Percentiles rank a stretch among this genome's conserved stretches.
These are phyloP conservation scores for Pythium apleroticum DNA, from an alignment of 352 stramenopile species.

Conservation along the genomic window DNA sequence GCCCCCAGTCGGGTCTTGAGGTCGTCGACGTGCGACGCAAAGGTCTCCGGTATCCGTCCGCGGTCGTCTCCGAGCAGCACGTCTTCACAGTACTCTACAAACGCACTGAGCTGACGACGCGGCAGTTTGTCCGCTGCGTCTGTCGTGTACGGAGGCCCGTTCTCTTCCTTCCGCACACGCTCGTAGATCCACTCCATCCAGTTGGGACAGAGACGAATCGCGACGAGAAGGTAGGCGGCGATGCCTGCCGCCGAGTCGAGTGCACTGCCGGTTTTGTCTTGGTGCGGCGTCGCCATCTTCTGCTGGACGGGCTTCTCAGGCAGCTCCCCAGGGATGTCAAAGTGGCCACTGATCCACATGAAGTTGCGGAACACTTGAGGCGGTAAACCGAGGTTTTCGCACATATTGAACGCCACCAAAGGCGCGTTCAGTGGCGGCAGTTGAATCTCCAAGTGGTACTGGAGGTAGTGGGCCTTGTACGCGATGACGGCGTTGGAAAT, in stretches of 20 bases:
- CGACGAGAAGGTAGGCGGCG: slow-evolving; percentile 58
- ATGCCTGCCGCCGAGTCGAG: slow-evolving; percentile 57
- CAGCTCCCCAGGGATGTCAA: slow-evolving; percentile 43
- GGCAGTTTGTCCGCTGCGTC: slow-evolving; percentile 27
- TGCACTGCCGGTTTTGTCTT: slow-evolving; percentile 31
- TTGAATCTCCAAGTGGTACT: slow-evolving; percentile 69
- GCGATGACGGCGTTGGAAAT: slow-evolving; percentile 41
- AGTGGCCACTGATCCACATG: slow-evolving; percentile 56
- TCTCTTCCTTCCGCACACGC: slow-evolving; percentile 19
- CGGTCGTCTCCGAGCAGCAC: slow-evolving; percentile 39
- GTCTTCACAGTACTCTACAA: slow-evolving; percentile 53
- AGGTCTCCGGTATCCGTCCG: slow-evolving; percentile 36
- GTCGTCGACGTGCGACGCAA: slow-evolving; percentile 47
- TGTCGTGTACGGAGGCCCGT: slow-evolving; percentile 25
- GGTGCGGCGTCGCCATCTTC: neutral
- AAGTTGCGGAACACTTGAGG: slow-evolving; percentile 63
- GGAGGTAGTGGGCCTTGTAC: slow-evolving; percentile 55
- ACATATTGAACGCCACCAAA: slow-evolving; percentile 55
- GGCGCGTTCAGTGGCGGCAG: slow-evolving; percentile 72
- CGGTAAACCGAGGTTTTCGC: slow-evolving; percentile 55
- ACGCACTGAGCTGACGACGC: slow-evolving; percentile 48
- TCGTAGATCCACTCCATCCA: slow-evolving; percentile 86
- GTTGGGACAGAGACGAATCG: slow-evolving; percentile 69
- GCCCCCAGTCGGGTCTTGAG: slow-evolving; percentile 32
- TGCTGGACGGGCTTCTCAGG: slow-evolving; percentile 41